These are phyloP conservation scores for Nicotiana tabacum DNA, from an alignment of 257 asterid species.

Conservation along the genomic window DNA sequence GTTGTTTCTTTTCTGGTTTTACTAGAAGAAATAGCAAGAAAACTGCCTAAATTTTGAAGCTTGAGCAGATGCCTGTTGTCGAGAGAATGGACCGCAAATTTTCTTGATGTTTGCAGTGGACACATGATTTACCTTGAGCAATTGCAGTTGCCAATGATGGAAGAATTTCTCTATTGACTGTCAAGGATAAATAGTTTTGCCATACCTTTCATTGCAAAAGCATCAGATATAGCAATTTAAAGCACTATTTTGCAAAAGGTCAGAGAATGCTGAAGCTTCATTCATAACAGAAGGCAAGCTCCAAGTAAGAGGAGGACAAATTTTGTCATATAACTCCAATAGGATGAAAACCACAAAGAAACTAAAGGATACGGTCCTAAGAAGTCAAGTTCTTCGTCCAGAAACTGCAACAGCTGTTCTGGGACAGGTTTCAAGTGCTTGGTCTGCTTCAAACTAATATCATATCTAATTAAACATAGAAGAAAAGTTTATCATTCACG, in stretches of 20 bases:
- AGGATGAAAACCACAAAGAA: neutral
- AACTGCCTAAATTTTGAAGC: constrained; percentile 34
- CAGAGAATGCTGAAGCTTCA: neutral
- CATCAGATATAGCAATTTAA: neutral
- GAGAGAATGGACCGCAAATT: constrained; percentile 19
- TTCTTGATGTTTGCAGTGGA: constrained; percentile 14
- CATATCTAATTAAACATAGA: constrained; percentile 44
- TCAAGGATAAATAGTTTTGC: constrained; percentile 29
- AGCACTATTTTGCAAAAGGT: neutral
- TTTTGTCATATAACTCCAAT: too few relatives aligned
- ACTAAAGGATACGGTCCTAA: constrained; percentile 84
- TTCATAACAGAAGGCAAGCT: neutral
- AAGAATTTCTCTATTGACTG: constrained; percentile 40
- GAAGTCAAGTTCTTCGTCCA: constrained; percentile 52
- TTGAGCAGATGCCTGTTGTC: constrained; percentile 25
- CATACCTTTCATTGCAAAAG: neutral
- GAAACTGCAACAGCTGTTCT: constrained; percentile 44
- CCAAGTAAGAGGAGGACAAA: too few relatives aligned
- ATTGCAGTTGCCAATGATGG: constrained; percentile 62
- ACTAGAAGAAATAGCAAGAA: constrained; percentile 33
- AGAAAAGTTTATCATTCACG: neutral
- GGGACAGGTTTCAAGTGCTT: constrained; percentile 63
- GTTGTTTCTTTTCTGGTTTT: constrained; percentile 33
- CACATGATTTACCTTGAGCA: constrained; percentile 43
- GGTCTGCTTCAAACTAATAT: constrained; percentile 48